Conservation (phyloP, 1,284 basidiomycete species). For the Phylloporus sp. region DNA sequence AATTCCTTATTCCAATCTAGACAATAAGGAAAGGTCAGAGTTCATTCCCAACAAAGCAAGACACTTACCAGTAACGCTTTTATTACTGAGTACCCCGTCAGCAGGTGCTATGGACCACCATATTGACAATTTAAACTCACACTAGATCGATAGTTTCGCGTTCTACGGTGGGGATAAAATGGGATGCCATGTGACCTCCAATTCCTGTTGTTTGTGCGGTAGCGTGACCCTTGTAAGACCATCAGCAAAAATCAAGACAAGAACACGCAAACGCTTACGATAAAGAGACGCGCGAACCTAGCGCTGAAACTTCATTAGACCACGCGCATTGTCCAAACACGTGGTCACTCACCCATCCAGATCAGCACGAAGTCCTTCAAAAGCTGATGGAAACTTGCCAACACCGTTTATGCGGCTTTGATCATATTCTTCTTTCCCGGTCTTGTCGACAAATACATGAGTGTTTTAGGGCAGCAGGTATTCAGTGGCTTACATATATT, state of each 20-base stretch:
- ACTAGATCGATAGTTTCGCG: slow-evolving; percentile 6
- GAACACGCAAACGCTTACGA: not conserved
- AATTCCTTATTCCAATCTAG: slow-evolving; percentile 10
- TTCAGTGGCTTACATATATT: not conserved
- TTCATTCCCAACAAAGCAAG: not conserved
- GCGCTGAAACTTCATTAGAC: not conserved
- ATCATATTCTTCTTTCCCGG: not conserved
- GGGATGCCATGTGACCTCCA: slow-evolving; percentile 9
- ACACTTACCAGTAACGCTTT: not conserved
- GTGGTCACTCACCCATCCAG: not conserved
- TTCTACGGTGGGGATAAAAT: slow-evolving; percentile 10
- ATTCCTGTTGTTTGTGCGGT: slow-evolving; percentile 7
- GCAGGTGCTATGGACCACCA: not conserved
- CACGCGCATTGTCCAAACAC: not conserved
- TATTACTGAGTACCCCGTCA: not conserved
- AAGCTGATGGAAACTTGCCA: not conserved
- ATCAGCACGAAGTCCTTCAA: not conserved
- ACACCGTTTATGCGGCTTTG: not conserved
- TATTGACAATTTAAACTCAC: not conserved
- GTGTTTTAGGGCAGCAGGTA: not conserved
- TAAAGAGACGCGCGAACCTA: not conserved
- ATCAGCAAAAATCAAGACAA: not conserved
- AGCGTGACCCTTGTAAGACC: slow-evolving; percentile 5
- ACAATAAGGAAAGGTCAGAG: not conserved
- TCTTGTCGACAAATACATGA: not conserved